Conservation (phyloP, 208 protist species). For the Perkinsela sp. region DNA sequence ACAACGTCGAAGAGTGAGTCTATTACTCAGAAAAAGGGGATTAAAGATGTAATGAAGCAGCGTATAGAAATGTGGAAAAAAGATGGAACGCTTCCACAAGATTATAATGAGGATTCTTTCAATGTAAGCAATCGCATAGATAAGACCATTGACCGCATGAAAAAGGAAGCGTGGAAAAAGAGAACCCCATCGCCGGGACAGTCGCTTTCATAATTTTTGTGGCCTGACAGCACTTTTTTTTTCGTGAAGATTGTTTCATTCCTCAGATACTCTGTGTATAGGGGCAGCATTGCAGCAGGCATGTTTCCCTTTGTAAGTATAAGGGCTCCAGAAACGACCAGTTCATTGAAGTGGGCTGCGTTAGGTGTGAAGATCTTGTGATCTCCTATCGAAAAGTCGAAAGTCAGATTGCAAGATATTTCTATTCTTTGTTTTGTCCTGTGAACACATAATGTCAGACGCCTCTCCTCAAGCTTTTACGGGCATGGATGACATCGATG, state of each 20-base stretch:
- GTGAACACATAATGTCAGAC: not conserved
- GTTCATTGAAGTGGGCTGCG: too few relatives aligned
- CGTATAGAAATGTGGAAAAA: slow-evolving; percentile 65
- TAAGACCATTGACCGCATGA: not conserved
- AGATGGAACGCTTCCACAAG: slow-evolving; percentile 43
- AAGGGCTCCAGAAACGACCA: too few relatives aligned
- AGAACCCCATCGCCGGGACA: not conserved
- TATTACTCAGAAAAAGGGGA: slow-evolving; percentile 34
- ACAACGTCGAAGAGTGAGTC: slow-evolving; percentile 14
- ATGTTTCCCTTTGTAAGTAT: too few relatives aligned
- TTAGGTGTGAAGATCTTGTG: too few relatives aligned
- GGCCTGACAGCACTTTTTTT: too few relatives aligned
- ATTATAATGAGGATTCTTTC: slow-evolving; percentile 14
- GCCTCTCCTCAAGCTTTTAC: not conserved
- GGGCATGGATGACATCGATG: not conserved
- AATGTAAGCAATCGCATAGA: not conserved
- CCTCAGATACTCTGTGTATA: too few relatives aligned
- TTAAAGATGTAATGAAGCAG: slow-evolving; percentile 62
- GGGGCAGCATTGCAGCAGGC: too few relatives aligned
- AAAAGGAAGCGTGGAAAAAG: not conserved
- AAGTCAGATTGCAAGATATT: not conserved
- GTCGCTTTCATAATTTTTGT: too few relatives aligned
- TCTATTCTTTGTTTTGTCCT: not conserved
- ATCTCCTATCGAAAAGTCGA: too few relatives aligned
- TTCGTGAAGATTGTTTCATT: too few relatives aligned